These are phyloP conservation scores for Xylaria acuta DNA, from an alignment of 495 filamentous ascomycete genomes.

Conservation along the genomic window DNA sequence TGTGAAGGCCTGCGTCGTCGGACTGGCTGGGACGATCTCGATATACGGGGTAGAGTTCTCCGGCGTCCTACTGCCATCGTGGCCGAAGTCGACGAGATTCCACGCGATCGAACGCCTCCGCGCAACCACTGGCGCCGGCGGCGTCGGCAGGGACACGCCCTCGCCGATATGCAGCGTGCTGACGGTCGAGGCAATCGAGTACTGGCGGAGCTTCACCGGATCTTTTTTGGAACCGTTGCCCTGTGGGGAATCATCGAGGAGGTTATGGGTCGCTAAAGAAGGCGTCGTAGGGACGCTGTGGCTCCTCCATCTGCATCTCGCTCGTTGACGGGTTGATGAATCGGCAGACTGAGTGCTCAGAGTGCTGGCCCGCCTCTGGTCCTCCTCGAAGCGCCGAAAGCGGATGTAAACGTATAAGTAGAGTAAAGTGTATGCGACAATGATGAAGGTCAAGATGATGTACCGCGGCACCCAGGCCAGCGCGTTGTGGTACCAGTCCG, in stretches of 20 bases:
- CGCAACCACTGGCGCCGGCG: neutral
- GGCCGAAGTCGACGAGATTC: conserved; percentile 45
- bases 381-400: conserved; percentile 32
- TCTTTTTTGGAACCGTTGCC: conserved; percentile 37
- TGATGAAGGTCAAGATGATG: conserved; percentile 65
- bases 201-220: conserved; percentile 32
- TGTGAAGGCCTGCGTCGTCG: conserved; percentile 14
- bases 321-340: conserved; percentile 20
- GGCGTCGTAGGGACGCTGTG: conserved; percentile 45
- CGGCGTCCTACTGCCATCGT: conserved; percentile 20
- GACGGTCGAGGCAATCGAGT: conserved; percentile 40
- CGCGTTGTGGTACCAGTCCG: conserved; percentile 68
- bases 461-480: conserved; percentile 78
- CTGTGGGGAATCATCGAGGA: conserved; percentile 41
- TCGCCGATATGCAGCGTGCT: conserved; percentile 35
- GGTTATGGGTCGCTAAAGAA: conserved; percentile 47
- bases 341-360: conserved; percentile 17
- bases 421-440: conserved; percentile 67
- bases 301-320: conserved; percentile 26
- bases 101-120: conserved; percentile 42
- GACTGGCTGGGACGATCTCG: conserved; percentile 17
- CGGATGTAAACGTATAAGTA: conserved; percentile 66
- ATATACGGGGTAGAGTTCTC: neutral
- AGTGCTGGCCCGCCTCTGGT: conserved; percentile 40
- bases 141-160: conserved; percentile 2